Conservation (phyloP, 495 filamentous ascomycete genomes). For the Aspergillus incahuasiensis region DNA sequence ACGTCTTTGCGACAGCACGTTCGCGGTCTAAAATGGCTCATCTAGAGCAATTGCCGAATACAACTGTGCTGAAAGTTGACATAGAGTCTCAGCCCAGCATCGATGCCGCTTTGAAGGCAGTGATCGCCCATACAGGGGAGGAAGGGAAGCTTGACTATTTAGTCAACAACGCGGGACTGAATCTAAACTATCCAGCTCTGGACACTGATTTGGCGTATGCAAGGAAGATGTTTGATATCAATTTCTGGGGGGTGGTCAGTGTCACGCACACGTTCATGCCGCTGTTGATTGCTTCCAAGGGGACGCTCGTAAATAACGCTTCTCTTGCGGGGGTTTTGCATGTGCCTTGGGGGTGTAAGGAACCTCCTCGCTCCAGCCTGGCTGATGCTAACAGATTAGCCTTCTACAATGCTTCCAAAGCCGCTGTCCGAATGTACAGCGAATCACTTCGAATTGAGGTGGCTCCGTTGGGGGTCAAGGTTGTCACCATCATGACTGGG, state of each 20-base stretch:
- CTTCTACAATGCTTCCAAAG: constrained; percentile 34
- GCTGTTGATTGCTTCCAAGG: constrained; percentile 47
- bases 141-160: constrained; percentile 51
- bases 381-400: neutral
- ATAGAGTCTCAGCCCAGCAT: constrained; percentile 6
- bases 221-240: constrained; percentile 55
- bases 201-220: neutral
- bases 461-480: constrained; percentile 50
- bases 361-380: too few relatives aligned
- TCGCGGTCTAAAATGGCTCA: constrained; percentile 23
- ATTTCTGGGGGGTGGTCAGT: constrained; percentile 55
- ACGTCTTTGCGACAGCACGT: constrained; percentile 33
- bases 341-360: too few relatives aligned
- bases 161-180: constrained; percentile 63
- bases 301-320: constrained; percentile 50
- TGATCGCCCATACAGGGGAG: constrained; percentile 51
- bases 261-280: constrained; percentile 52
- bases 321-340: constrained; percentile 34
- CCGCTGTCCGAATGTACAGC: constrained; percentile 44
- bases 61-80: constrained; percentile 13
- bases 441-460: constrained; percentile 52
- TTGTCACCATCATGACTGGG: constrained; percentile 40
- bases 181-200: constrained; percentile 27
- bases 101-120: constrained; percentile 35
- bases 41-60: constrained; percentile 6